Evolutionary conservation across 306 rosid genomes (phyloP).

Genomic region (Dicorynia guianensis): DNA sequence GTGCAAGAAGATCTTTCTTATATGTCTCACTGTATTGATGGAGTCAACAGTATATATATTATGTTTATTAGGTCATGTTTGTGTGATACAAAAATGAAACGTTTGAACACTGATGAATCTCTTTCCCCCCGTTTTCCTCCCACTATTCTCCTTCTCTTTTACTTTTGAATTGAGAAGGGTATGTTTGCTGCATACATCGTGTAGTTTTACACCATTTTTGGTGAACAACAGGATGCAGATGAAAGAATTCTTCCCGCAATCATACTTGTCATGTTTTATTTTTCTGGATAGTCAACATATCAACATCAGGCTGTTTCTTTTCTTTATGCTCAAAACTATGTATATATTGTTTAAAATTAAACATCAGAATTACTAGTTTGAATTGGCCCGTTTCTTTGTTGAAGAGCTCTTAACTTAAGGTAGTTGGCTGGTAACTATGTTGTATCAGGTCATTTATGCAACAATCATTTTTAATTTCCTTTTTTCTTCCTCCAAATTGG

Average conservation of each 20-base stretch:
- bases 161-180: not conserved
- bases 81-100: no score
- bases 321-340: not conserved
- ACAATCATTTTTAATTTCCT: not conserved
- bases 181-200: not conserved
- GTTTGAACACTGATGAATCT: not conserved
- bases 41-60: not conserved
- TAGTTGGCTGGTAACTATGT: conserved; percentile 4
- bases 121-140: not conserved
- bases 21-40: no score
- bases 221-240: not conserved
- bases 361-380: not conserved
- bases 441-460: not conserved
- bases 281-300: not conserved
- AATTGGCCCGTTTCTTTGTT: not conserved
- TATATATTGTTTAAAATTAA: not conserved
- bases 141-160: not conserved
- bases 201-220: not conserved
- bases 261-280: not conserved
- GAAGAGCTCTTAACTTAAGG: not conserved
- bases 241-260: not conserved
- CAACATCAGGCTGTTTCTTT: not conserved
- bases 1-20: not conserved
- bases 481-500: not conserved
- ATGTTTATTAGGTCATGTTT: not conserved